These are phyloP conservation scores for Phytophthora hybrid DNA, from an alignment of 352 stramenopile species.

Conservation along the genomic window DNA sequence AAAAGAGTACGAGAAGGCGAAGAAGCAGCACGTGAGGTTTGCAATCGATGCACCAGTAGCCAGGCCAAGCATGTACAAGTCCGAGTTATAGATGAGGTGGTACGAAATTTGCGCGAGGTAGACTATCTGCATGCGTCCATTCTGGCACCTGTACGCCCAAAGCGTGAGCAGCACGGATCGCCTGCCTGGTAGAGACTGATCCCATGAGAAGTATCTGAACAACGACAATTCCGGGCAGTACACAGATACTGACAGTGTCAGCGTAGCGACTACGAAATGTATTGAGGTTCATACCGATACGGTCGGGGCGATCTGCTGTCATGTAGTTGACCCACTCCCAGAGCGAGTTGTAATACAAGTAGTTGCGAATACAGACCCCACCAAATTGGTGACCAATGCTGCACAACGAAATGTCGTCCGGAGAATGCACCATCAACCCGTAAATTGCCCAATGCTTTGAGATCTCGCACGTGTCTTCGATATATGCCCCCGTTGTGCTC, in stretches of 20 bases:
- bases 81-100: neutral
- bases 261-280: neutral
- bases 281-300: conserved; percentile 1
- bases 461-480: conserved; percentile 3
- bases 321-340: conserved; percentile 7
- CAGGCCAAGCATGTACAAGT: neutral
- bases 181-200: neutral
- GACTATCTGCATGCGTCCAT: neutral
- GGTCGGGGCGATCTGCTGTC: neutral
- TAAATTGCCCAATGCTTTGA: neutral
- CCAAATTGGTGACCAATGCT: too few relatives aligned
- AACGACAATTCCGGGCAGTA: neutral
- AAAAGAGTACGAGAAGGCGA: neutral
- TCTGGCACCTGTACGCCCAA: neutral
- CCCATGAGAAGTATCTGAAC: neutral
- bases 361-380: neutral
- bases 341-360: neutral
- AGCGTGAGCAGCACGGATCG: neutral
- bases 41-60: neutral
- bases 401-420: neutral
- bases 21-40: neutral
- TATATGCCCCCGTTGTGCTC: neutral
- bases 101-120: neutral
- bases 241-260: neutral
- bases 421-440: conserved; percentile 1